Conservation (phyloP, 768 basidiomycete species). For the Tylopilus cervinicoccineus region DNA sequence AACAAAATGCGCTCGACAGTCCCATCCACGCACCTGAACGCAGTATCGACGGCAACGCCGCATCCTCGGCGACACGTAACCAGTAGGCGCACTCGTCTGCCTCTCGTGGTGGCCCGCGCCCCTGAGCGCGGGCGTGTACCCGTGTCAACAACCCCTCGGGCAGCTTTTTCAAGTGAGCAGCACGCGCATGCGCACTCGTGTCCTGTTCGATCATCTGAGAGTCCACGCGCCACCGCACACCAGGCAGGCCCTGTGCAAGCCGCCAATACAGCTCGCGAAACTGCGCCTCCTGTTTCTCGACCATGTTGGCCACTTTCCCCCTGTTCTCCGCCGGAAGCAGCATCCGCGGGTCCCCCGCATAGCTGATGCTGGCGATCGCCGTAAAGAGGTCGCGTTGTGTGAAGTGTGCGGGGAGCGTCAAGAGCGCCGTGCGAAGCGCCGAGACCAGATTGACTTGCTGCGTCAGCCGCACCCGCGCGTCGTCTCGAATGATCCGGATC, state of each 20-base stretch:
- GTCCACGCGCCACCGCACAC: conserved; percentile 65
- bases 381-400: conserved; percentile 80
- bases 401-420: conserved; percentile 81
- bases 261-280: conserved; percentile 87
- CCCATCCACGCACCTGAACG: conserved; percentile 42
- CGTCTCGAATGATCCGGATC: conserved; percentile 86
- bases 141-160: conserved; percentile 61
- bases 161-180: conserved; percentile 73
- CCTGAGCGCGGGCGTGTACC: conserved; percentile 40
- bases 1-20: not conserved
- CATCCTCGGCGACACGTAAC: conserved; percentile 65
- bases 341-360: conserved; percentile 93
- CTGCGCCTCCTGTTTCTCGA: conserved; percentile 72
- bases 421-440: conserved; percentile 85
- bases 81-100: conserved; percentile 75
- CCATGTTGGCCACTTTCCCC: conserved; percentile 91
- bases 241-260: conserved; percentile 72
- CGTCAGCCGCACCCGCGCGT: conserved; percentile 86
- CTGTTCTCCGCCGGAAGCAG: conserved; percentile 91
- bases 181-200: conserved; percentile 57
- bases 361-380: conserved; percentile 81
- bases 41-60: conserved; percentile 49
- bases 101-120: conserved; percentile 39
- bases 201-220: conserved; percentile 69
- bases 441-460: conserved; percentile 93